Base-by-base conservation (phyloP, 331 rosid species). In the Rosa hybrid region DNA sequence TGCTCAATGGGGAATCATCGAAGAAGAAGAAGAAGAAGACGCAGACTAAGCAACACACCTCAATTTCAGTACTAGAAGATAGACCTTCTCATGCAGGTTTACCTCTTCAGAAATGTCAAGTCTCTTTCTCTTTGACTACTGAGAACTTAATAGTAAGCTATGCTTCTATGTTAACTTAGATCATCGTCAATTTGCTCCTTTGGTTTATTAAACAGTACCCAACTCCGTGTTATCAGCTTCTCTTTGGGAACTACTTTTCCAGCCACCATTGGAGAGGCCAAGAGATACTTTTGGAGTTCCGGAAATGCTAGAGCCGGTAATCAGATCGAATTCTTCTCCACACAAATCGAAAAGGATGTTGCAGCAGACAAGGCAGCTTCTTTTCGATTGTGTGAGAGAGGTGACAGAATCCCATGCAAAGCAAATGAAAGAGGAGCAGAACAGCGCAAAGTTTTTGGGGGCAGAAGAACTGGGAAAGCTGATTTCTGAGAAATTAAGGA, bases 361-460 rank as follows among this genome's bases (percentile, higher is more conserved):
- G 75, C 86, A 85, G 71, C 86, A 86, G 81, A 86, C 92, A 46
- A 89, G 90, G 82, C 93, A 83, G 79, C 81, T 91, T 14, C 77
- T 93, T 41, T 93, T 96, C 72, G 90, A 90, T 76, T 93, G 89
- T 79, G 91, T 88, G 69, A 87, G 90, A 83, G 94, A 93, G 72
- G 81, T 89, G 34, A 82, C 86, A 3, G 81, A 67, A 71, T 79
- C 79, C 39, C 72, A 82, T 34, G 78, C 75, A 41, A 84, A 71
- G 74, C 83, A 80, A 38, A 86, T 70, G 41, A 73, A 67, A 25
- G 76, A 48, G 48, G 34, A 49, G 39, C 46, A 78, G 14, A 8
- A 60, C 64, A 1, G 18, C 81, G 75, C 50, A 25, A 62, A 78
- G 50, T 81, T 89, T 11, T 50, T 81, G 80, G 88, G 87, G 12